Evolutionary conservation across 2,329 filamentous ascomycete species (phyloP).

Genomic region (Triangularia setosa): DNA sequence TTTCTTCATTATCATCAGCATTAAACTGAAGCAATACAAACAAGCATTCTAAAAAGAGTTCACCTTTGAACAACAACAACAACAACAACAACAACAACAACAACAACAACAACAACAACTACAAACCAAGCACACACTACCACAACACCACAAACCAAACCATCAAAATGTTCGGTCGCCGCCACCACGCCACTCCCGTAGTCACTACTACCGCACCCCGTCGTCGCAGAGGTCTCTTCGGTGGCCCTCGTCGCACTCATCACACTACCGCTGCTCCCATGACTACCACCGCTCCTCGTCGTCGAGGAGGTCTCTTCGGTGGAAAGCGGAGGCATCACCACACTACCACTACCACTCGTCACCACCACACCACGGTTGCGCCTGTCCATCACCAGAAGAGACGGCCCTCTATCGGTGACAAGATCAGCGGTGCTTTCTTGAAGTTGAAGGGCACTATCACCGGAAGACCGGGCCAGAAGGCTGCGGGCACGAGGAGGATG

Average conservation of each 20-base stretch:
- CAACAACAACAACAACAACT: not conserved
- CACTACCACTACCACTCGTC: not conserved
- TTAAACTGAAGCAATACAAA: not conserved
- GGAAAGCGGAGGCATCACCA: not conserved
- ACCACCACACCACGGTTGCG: not conserved
- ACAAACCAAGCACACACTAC: not conserved
- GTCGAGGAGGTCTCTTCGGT: constrained; percentile 2
- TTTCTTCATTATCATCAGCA: not conserved
- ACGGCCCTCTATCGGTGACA: constrained; percentile 67
- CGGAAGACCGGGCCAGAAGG: constrained; percentile 66
- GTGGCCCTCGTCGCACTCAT: not conserved
- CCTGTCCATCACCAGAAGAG: constrained; percentile 59
- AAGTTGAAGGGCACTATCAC: constrained; percentile 69
- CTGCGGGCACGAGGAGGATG: constrained; percentile 3
- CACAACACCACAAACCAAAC: not conserved
- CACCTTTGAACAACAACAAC: not conserved
- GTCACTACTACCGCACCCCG: constrained; percentile 4
- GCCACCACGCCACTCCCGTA: constrained; percentile 4
- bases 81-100: not conserved
- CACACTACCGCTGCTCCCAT: constrained; percentile 53
- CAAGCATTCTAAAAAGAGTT: not conserved
- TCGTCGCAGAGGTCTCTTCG: constrained; percentile 13
- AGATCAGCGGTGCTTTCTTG: constrained; percentile 71
- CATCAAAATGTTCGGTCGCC: constrained; percentile 11
- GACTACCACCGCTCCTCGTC: constrained; percentile 55